Percentiles rank a stretch among this genome's conserved stretches.
Conservation (phyloP, 148 eudicot species). For the Selenicereus undatus region DNA sequence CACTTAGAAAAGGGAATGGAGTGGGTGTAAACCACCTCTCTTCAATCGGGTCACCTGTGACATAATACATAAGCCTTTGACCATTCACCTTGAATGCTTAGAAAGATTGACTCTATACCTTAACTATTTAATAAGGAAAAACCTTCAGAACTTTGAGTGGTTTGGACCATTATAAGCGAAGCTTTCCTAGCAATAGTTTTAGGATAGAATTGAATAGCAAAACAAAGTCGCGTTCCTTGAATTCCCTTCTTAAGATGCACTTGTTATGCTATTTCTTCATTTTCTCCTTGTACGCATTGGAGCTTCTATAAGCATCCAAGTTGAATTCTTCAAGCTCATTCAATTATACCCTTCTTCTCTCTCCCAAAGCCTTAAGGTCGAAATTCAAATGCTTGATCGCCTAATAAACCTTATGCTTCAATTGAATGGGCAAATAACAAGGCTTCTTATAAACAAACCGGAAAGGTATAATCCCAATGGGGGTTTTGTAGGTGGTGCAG, state of each 20-base stretch:
- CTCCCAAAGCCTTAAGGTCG: not conserved
- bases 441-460: not conserved
- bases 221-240: not conserved
- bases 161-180: not conserved
- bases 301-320: slow-evolving; percentile 6
- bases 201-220: not conserved
- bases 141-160: slow-evolving; percentile 6
- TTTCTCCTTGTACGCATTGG: slow-evolving; percentile 5
- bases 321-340: slow-evolving; percentile 16
- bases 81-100: not conserved
- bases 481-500: slow-evolving; percentile 9
- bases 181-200: not conserved
- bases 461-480: not conserved
- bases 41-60: not conserved
- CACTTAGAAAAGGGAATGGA: not conserved
- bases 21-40: not conserved
- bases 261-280: slow-evolving; percentile 15
- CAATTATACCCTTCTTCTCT: not conserved
- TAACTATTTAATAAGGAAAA: not conserved
- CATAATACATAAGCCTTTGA: not conserved
- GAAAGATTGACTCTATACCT: not conserved
- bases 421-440: not conserved
- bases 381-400: slow-evolving; percentile 4
- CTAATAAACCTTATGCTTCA: slow-evolving; percentile 12
- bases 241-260: not conserved